Conservation (phyloP, 2,329 filamentous ascomycete genomes). For the Dothideomycetidae sp. region DNA sequence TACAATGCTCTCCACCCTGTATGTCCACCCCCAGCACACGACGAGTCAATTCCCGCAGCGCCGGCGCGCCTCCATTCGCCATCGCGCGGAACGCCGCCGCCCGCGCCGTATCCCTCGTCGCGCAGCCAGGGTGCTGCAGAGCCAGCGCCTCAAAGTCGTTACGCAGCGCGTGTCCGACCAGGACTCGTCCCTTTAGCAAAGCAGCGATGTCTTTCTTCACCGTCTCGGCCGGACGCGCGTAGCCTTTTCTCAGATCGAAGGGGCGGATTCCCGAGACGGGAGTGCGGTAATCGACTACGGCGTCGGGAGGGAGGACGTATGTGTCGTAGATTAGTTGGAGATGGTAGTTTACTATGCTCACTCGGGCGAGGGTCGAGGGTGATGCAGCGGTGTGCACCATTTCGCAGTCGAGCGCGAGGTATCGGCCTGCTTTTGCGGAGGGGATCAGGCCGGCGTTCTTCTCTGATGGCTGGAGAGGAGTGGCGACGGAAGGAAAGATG, state of each 20-base stretch:
- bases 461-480: constrained; percentile 31
- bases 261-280: constrained; percentile 68
- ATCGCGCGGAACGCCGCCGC: constrained; percentile 58
- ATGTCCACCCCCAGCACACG: constrained; percentile 45
- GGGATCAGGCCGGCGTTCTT: constrained; percentile 31
- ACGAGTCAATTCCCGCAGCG: constrained; percentile 45
- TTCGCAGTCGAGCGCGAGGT: constrained; percentile 87
- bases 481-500: constrained; percentile 29
- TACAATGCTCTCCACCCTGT: constrained; percentile 46
- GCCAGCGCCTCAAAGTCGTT: constrained; percentile 63
- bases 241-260: constrained; percentile 48
- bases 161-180: constrained; percentile 72
- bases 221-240: constrained; percentile 47
- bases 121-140: constrained; percentile 61
- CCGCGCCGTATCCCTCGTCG: constrained; percentile 74
- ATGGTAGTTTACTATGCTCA: constrained; percentile 87
- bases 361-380: constrained; percentile 59
- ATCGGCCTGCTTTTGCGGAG: constrained; percentile 65
- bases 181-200: constrained; percentile 54
- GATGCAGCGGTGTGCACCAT: constrained; percentile 77
- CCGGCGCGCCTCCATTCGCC: constrained; percentile 55
- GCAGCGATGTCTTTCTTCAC: constrained; percentile 60
- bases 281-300: constrained; percentile 87
- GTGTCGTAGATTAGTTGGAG: constrained; percentile 88
- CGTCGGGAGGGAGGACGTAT: constrained; percentile 52